These are phyloP conservation scores for Aristolochia fimbriata DNA, from an alignment of 164 flowering plant genomes.

Conservation along the genomic window DNA sequence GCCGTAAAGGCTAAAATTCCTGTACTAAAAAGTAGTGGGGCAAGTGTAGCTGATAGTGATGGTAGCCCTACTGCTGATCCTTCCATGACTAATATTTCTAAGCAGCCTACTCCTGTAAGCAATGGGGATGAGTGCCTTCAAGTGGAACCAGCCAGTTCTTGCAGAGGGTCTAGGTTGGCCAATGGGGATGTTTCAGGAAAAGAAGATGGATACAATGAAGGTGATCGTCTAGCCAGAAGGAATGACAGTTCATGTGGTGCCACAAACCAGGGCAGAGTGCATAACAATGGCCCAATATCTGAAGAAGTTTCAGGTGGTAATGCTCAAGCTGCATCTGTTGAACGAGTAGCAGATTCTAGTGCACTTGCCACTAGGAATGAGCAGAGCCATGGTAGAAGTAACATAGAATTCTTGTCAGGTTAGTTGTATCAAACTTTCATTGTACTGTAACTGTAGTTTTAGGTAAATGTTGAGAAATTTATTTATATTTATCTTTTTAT, in stretches of 20 bases:
- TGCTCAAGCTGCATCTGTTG: slow-evolving; percentile 30
- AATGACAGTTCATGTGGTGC: slow-evolving; percentile 23
- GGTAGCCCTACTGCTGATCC: slow-evolving; percentile 38
- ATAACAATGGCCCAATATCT: slow-evolving; percentile 18
- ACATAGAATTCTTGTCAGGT: slow-evolving; percentile 45
- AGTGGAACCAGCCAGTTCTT: slow-evolving; percentile 38
- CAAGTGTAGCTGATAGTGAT: slow-evolving; percentile 37
- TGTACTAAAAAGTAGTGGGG: slow-evolving; percentile 25
- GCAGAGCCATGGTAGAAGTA: slow-evolving; percentile 33
- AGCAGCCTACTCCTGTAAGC: slow-evolving; percentile 30
- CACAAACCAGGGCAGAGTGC: slow-evolving; percentile 29
- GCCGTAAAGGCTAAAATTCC: slow-evolving; percentile 39
- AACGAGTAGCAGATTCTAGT: slow-evolving; percentile 25
- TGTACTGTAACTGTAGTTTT: background rate
- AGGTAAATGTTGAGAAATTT: background rate
- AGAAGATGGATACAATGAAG: slow-evolving; percentile 32
- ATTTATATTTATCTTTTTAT: no score
- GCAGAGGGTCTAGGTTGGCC: slow-evolving; percentile 24
- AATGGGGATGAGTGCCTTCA: slow-evolving; percentile 36
- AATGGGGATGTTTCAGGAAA: slow-evolving; percentile 35
- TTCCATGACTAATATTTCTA: slow-evolving; percentile 20
- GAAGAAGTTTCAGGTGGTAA: slow-evolving; percentile 31
- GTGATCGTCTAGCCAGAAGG: slow-evolving; percentile 23
- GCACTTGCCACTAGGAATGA: slow-evolving; percentile 29
- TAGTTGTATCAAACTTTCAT: background rate